Evolutionary conservation across 2,329 filamentous ascomycete species (phyloP), one percentile per base, ranked within the genome.

Genomic region (Diaporthe sp.): DNA sequence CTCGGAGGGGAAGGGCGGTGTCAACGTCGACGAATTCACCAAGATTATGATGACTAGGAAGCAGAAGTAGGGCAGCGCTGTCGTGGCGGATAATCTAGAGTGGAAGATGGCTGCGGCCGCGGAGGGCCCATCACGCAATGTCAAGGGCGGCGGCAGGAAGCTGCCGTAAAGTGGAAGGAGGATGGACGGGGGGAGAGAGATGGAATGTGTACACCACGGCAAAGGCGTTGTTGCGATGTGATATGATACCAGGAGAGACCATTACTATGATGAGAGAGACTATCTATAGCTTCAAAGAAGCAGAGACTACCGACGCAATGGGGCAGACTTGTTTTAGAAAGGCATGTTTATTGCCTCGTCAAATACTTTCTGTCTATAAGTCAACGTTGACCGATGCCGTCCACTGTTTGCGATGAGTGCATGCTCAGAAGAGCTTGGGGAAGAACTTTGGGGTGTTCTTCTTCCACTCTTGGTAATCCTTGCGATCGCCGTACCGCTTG

Each of bases 1-100:
- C 86, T 89, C 98, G 78, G 94, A 98, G 82, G 96, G 95, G 1
- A 97, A 98, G 80, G 96, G 96, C 15, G 95, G 90, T 73, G 92
- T 94, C 10, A 91, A 90, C 78, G 87, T 91, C 79, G 92, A 94
- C 75, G 92, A 94, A 83, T 94, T 94, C 81, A 89, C 92, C 71
- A 90, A 91, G 80, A 91, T 92, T 85, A 90, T 90, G 87, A 86
- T 84, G 81, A 81, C 80, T 9, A 84, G 84, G 78, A 80, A 81
- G 76, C 76, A 78, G 76, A 74, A 76, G 75, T 76, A 77, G 77
- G 73, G 71, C 34, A 70, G 70, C 25, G 57, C 70, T 49, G 28
- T 37, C 25, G 55, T 17, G 34, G 46, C 51, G 39, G 70, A 73
- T 51, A 67, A 71, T 49, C 61, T 49, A 31, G 73, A 76, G 9